phyloP scores from a whole-genome alignment of 257 asterid species.

The Voacanga thouarsii region DNA sequence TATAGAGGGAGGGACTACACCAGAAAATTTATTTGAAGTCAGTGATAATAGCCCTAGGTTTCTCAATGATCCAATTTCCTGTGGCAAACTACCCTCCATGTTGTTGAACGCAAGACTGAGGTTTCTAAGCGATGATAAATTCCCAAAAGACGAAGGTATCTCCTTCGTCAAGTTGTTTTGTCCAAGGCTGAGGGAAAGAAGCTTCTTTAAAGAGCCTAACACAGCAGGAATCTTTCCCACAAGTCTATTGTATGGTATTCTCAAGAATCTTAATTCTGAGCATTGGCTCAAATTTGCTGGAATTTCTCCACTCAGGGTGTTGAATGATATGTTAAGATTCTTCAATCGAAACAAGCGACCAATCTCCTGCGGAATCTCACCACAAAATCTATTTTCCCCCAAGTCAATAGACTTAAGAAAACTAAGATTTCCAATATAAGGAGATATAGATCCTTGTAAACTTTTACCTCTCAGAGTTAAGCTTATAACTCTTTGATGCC shows the following conservation, averaged over 20 bases:
- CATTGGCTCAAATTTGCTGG: not conserved
- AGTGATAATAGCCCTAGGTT: not conserved
- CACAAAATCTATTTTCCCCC: no score
- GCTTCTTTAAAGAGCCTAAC: not conserved
- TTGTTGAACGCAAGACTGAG: not conserved
- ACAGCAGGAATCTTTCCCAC: not conserved
- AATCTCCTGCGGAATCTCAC: not conserved
- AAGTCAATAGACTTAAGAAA: no score
- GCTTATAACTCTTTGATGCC: no score
- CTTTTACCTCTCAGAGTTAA: no score
- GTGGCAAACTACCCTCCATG: slow-evolving; percentile 18
- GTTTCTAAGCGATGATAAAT: not conserved
- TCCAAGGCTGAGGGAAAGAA: no score
- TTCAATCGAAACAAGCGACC: not conserved
- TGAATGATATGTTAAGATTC: not conserved
- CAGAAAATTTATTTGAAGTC: slow-evolving; percentile 17
- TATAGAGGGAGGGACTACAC: slow-evolving; percentile 21
- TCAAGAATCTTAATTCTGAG: not conserved
- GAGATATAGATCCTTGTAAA: no score
- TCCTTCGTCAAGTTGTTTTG: not conserved
- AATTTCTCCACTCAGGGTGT: not conserved
- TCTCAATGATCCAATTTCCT: slow-evolving; percentile 26
- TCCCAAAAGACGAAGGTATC: not conserved
- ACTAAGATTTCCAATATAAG: no score
- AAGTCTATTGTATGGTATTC: not conserved